Evolutionary conservation across 352 stramenopile species (phyloP).

Genomic region (Pythium phragmitis): DNA sequence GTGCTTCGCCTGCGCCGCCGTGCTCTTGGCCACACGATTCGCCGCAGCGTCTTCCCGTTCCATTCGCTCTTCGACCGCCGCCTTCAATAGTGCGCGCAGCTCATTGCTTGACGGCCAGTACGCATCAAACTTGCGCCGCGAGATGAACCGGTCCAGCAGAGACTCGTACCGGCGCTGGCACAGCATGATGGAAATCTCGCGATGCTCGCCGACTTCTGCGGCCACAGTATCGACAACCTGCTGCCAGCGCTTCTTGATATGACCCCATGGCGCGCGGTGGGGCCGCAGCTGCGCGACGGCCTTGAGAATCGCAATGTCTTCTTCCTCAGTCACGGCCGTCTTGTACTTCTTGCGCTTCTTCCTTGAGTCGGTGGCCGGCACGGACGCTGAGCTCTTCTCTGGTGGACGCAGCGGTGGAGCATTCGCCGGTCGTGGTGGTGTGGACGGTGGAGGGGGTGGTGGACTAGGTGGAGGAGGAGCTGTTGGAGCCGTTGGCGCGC

Average conservation of each 20-base stretch:
- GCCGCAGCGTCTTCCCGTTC: background rate
- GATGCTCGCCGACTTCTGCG: background rate
- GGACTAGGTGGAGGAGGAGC: too few relatives aligned
- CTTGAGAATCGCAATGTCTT: slow-evolving; percentile 12
- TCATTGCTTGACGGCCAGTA: background rate
- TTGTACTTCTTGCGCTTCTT: slow-evolving; percentile 1
- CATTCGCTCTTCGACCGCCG: background rate
- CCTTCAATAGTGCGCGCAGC: background rate
- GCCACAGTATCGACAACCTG: background rate
- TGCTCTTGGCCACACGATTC: background rate
- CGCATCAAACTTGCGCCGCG: background rate
- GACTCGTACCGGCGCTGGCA: slow-evolving; percentile 4
- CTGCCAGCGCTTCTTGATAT: slow-evolving; percentile 2
- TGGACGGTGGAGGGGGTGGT: too few relatives aligned
- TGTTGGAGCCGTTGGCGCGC: too few relatives aligned
- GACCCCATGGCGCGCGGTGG: slow-evolving; percentile 8
- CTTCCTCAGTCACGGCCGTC: background rate
- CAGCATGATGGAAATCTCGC: background rate
- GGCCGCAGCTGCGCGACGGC: slow-evolving; percentile 1
- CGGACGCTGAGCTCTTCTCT: background rate
- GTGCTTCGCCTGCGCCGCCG: background rate
- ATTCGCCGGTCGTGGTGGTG: too few relatives aligned
- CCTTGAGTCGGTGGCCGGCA: background rate
- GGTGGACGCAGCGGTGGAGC: too few relatives aligned
- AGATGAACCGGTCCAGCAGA: slow-evolving; percentile 4